Conservation (phyloP, 1,139 yeast species). For the Diutina scorzettiae region DNA sequence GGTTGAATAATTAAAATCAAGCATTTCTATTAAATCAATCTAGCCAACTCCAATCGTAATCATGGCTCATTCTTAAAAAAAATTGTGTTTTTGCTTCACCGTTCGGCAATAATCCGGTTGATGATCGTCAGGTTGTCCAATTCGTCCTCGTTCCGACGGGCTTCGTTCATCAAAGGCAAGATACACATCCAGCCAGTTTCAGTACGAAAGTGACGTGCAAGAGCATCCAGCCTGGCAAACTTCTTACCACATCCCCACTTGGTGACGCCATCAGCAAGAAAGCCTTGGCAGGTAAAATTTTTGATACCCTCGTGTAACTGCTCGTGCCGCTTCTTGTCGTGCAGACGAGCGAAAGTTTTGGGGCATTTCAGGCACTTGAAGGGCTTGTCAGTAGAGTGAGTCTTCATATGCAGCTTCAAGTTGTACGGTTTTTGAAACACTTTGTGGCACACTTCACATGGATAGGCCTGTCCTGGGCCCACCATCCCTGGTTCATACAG, state of each 20-base stretch:
- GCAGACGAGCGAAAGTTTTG: constrained; percentile 43
- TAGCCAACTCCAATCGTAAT: not conserved
- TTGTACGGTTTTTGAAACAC: constrained; percentile 44
- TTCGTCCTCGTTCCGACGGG: constrained; percentile 10
- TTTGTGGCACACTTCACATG: constrained; percentile 38
- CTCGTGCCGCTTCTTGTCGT: constrained; percentile 47
- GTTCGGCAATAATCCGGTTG: constrained; percentile 3
- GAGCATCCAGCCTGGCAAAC: constrained; percentile 47
- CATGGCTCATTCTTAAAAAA: not conserved
- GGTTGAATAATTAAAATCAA: not conserved
- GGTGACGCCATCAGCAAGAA: constrained; percentile 36
- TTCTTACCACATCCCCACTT: constrained; percentile 51
- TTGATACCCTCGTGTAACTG: constrained; percentile 41
- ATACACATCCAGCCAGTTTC: constrained; percentile 50
- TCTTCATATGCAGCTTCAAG: constrained; percentile 41
- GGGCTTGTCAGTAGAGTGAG: constrained; percentile 47
- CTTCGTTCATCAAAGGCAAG: constrained; percentile 43
- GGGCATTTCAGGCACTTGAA: constrained; percentile 36
- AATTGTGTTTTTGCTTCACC: too few species aligned
- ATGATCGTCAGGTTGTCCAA: constrained; percentile 1
- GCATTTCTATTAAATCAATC: not conserved
- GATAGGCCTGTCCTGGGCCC: constrained; percentile 10
- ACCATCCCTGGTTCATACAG: not conserved
- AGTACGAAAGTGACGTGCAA: constrained; percentile 45
- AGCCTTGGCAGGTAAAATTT: constrained; percentile 45